Conservation (phyloP, 2,329 filamentous ascomycete species). For the Verticillium klebahnii region DNA sequence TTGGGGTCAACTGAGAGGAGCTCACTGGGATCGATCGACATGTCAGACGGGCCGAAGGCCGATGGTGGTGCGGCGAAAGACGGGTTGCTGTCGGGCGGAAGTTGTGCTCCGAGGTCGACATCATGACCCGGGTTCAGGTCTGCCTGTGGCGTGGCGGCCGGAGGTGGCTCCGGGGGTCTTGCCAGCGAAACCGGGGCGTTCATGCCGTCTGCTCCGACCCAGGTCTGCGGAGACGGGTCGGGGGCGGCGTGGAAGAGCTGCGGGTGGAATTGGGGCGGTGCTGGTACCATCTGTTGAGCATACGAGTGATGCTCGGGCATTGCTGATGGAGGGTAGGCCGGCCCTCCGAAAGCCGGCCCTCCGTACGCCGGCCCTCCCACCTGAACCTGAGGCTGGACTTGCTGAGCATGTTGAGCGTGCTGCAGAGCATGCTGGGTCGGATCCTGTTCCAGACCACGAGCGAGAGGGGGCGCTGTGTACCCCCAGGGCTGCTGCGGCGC, state of each 20-base stretch:
- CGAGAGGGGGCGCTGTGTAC: too few species aligned
- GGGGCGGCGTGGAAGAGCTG: too few species aligned
- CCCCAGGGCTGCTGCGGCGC: neutral
- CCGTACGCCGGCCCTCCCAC: neutral
- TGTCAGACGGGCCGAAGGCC: neutral
- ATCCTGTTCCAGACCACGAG: too few species aligned
- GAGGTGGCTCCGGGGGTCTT: neutral
- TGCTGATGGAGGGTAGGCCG: too few species aligned
- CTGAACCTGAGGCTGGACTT: too few species aligned
- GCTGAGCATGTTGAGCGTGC: too few species aligned
- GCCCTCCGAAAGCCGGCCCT: too few species aligned
- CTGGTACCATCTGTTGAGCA: too few species aligned
- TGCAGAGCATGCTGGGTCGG: too few species aligned
- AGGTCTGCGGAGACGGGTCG: neutral
- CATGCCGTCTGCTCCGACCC: neutral
- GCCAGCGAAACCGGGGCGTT: neutral
- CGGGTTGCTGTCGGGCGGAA: neutral
- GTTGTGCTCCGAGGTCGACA: neutral
- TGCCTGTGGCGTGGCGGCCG: neutral
- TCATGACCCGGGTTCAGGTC: neutral
- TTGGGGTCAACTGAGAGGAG: conserved; percentile 5
- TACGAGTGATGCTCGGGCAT: too few species aligned
- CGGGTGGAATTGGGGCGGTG: too few species aligned
- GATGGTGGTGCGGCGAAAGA: neutral
- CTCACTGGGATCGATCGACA: conserved; percentile 8